Conservation (phyloP, 2,329 filamentous ascomycete species). For the Phialophora verrucosa region DNA sequence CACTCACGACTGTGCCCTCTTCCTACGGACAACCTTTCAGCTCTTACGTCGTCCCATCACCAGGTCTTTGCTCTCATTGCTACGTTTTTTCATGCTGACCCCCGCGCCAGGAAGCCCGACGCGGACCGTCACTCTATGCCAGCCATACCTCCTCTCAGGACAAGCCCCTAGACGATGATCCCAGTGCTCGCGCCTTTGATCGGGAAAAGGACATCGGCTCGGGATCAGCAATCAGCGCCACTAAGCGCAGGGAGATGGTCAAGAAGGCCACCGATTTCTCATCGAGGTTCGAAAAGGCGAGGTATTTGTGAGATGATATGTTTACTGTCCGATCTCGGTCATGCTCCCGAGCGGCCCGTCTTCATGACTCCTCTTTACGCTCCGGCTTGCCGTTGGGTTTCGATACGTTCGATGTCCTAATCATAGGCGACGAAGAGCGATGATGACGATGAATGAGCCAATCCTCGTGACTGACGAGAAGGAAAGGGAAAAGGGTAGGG, state of each 20-base stretch:
- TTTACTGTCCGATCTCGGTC: neutral
- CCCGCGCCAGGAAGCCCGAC: conserved; percentile 54
- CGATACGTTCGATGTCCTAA: neutral
- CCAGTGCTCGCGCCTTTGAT: conserved; percentile 86
- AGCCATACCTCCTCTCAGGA: conserved; percentile 58
- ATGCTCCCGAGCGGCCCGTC: neutral
- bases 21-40: neutral
- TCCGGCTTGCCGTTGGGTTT: neutral
- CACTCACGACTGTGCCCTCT: neutral
- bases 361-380: neutral
- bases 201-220: conserved; percentile 91
- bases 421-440: neutral
- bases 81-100: neutral
- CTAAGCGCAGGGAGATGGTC: conserved; percentile 78
- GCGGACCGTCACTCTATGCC: conserved; percentile 65
- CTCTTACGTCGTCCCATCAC: neutral
- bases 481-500: neutral
- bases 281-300: conserved; percentile 77
- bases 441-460: neutral
- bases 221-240: conserved; percentile 71
- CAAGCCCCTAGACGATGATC: conserved; percentile 80
- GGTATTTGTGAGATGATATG: conserved; percentile 55
- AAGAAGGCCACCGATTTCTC: conserved; percentile 81
- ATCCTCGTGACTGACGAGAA: neutral
- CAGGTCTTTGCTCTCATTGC: neutral